Conservation (phyloP, 805 yeast species). For the Candida vartiovaarae region DNA sequence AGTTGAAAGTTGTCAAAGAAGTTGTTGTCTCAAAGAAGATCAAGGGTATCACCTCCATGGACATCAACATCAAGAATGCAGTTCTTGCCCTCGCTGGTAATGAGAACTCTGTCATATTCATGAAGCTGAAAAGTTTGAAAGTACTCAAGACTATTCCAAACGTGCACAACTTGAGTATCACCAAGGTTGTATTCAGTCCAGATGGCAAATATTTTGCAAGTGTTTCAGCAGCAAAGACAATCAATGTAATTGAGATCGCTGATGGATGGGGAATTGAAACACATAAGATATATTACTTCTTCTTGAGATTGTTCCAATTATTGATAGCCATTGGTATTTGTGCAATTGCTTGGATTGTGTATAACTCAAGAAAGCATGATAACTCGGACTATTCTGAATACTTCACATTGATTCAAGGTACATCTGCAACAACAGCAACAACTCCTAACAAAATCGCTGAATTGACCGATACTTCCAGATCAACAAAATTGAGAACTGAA, state of each 20-base stretch:
- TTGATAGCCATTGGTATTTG: constrained; percentile 5
- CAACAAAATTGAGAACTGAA: too few species aligned
- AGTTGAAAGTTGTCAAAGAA: constrained; percentile 14
- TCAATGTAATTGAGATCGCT: constrained; percentile 60
- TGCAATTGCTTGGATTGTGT: constrained; percentile 10
- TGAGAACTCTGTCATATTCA: constrained; percentile 51
- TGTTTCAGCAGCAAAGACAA: constrained; percentile 68
- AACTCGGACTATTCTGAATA: constrained; percentile 18
- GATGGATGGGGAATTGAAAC: constrained; percentile 29
- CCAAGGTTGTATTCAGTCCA: constrained; percentile 63
- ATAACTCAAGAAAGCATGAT: constrained; percentile 6
- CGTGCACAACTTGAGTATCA: constrained; percentile 67
- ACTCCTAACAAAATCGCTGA: too few species aligned
- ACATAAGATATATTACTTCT: constrained; percentile 19
- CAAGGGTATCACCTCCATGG: constrained; percentile 42
- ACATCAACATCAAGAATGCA: constrained; percentile 29
- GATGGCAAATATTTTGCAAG: constrained; percentile 64
- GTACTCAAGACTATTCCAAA: constrained; percentile 45
- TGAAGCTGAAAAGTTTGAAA: constrained; percentile 40
- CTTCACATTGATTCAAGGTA: constrained; percentile 17
- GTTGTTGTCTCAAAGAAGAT: constrained; percentile 16
- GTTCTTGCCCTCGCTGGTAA: constrained; percentile 35
- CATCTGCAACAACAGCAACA: constrained; percentile 1
- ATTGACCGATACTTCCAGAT: too few species aligned
- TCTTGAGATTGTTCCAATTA: constrained; percentile 16